Percentiles rank a stretch among this genome's conserved stretches.
phyloP scores from a whole-genome alignment of 495 filamentous ascomycete genomes.

The Penicillium bovifimosum region DNA sequence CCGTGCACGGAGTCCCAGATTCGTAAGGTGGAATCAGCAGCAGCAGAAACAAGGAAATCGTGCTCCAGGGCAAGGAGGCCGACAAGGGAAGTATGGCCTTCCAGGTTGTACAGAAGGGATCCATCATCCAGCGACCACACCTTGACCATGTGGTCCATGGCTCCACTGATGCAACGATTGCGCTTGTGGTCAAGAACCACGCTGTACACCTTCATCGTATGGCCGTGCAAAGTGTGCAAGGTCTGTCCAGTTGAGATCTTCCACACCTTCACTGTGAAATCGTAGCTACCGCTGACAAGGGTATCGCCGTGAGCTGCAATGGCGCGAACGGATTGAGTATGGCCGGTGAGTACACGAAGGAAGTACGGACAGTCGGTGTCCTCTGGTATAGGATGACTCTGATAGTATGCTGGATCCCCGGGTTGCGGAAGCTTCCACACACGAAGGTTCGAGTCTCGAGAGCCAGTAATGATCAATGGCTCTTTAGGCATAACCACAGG shows the following conservation, averaged over 20 bases:
- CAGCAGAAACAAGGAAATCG: constrained; percentile 87
- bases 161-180: constrained; percentile 94
- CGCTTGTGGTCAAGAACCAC: constrained; percentile 90
- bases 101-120: constrained; percentile 77
- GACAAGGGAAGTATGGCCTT: constrained; percentile 91
- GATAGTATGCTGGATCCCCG: constrained; percentile 66
- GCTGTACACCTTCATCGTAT: constrained; percentile 93
- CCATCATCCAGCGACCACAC: constrained; percentile 97
- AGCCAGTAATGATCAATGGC: constrained; percentile 94
- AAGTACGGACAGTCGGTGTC: constrained; percentile 92
- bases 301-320: constrained; percentile 95
- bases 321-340: constrained; percentile 92
- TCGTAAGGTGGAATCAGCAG: constrained; percentile 87
- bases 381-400: constrained; percentile 66
- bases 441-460: constrained; percentile 86
- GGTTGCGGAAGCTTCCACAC: constrained; percentile 94
- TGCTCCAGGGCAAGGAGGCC: constrained; percentile 83
- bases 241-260: constrained; percentile 92
- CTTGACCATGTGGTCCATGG: constrained; percentile 97
- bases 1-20: constrained; percentile 98
- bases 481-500: constrained; percentile 84
- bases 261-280: constrained; percentile 94
- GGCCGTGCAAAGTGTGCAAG: constrained; percentile 81
- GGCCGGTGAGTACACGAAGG: constrained; percentile 77
- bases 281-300: constrained; percentile 97